A percentile compares a stretch with the other conserved stretches of the same genome.
phyloP scores from a whole-genome alignment of 805 yeast species.

The Starmera dryadoides region DNA sequence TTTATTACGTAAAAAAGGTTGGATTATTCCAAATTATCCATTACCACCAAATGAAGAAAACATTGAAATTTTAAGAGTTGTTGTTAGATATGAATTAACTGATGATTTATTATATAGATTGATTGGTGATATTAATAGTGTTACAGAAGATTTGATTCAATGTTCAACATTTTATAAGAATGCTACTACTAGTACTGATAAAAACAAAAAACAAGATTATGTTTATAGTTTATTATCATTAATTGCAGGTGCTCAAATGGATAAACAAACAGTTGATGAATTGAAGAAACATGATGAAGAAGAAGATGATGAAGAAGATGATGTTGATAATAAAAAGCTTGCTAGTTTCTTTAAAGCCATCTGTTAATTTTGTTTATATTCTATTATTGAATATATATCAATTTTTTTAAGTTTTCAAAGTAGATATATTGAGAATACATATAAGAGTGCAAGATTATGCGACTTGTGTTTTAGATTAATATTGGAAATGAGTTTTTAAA shows the following conservation, averaged over 20 bases:
- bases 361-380: too few relatives aligned
- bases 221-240: slow-evolving; percentile 42
- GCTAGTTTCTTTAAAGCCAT: too few relatives aligned
- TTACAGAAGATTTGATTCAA: slow-evolving; percentile 43
- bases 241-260: slow-evolving; percentile 49
- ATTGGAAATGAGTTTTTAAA: too few relatives aligned
- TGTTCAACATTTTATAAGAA: slow-evolving; percentile 29
- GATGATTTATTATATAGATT: slow-evolving; percentile 52
- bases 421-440: too few relatives aligned
- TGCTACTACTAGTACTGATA: slow-evolving; percentile 6
- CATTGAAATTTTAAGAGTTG: slow-evolving; percentile 75
- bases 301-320: too few relatives aligned
- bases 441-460: too few relatives aligned
- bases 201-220: slow-evolving; percentile 21
- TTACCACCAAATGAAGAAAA: slow-evolving; percentile 55
- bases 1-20: slow-evolving; percentile 70
- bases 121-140: slow-evolving; percentile 51
- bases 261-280: slow-evolving; percentile 11
- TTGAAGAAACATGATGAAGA: slow-evolving; percentile 14
- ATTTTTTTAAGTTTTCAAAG: too few relatives aligned
- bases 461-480: too few relatives aligned
- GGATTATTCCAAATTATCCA: slow-evolving; percentile 86
- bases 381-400: too few relatives aligned
- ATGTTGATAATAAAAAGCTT: too few relatives aligned
- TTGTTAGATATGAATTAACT: slow-evolving; percentile 66